phyloP scores from a whole-genome alignment of 192 early-diverging fungal species.

The Paraglomus occultum region DNA sequence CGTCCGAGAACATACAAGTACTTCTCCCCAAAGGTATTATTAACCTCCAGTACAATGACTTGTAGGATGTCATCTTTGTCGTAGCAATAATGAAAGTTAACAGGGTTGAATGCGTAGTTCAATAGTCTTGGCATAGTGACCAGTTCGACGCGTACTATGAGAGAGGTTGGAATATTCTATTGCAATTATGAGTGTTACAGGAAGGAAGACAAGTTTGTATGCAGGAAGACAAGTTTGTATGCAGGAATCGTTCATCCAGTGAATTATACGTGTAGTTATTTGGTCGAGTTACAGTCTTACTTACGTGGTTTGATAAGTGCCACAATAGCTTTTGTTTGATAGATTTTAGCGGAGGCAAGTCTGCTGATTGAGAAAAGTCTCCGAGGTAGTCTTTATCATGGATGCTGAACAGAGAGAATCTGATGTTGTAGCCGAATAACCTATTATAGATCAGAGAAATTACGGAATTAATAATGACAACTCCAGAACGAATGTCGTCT shows the following conservation, averaged over 20 bases:
- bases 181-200: not conserved
- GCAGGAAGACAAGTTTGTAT: not conserved
- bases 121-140: constrained; percentile 54
- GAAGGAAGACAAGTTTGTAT: not conserved
- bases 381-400: constrained; percentile 30
- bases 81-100: constrained; percentile 54
- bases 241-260: not conserved
- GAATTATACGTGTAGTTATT: not conserved
- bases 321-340: constrained; percentile 32
- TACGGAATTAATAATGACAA: constrained; percentile 3
- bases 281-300: not conserved
- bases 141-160: constrained; percentile 30
- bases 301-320: constrained; percentile 25
- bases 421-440: constrained; percentile 14
- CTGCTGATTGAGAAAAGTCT: not conserved
- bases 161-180: constrained; percentile 22
- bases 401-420: constrained; percentile 18
- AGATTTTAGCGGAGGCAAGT: not conserved
- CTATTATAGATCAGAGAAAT: not conserved
- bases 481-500: not conserved
- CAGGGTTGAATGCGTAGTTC: constrained; percentile 54
- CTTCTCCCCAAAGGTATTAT: constrained; percentile 60
- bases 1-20: constrained; percentile 49
- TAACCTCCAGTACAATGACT: constrained; percentile 51
- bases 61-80: constrained; percentile 5